Evolutionary conservation across 2,329 filamentous ascomycete species (phyloP), one percentile per base, ranked within the genome.

Genomic region (Pseudogymnoascus destructans): DNA sequence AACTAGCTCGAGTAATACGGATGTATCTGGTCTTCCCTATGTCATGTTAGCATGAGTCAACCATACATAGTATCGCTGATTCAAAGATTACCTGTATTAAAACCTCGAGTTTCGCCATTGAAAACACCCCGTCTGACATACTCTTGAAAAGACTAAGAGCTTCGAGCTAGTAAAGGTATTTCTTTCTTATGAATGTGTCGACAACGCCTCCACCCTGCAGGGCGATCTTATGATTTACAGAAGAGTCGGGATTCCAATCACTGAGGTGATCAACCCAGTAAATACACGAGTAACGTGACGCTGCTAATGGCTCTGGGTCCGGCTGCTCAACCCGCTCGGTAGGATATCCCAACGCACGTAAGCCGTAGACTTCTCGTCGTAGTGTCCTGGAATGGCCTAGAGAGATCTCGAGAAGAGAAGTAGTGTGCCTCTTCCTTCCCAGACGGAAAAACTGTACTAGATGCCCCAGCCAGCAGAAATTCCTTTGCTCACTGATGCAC

Each of bases 401-500:
- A 77, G 57, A 3, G 72, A 76, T 17, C 61, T 64, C 2, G 58
- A 64, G 55, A 73, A 70, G 4, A 76, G 68, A 0, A 1, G 11
- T 65, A 36, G 58, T 76, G 71, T 13, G 63, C 59, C 2, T 63
- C 35, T 17, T 58, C 36, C 3, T 55, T 30, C 1, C 70, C 67
- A 23, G 13, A 52, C 3, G 69, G 66, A 38, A 73, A 70, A 4
- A 74, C 63, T 10, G 60, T 38, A n/a, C 56, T n/a, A 5, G 55
- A 57, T 55, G 61, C 63, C 7, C 65, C 58, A 23, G 63, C 30
- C 5, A 59, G 27, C 1, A 77, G 59, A 61, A 67, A 74, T 15
- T 76, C 73, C 60, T 74, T 74, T 0, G 72, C 74, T 3, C 73
- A 75, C 59, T 73, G 70, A 59, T 76, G 73, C 0, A 76, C 66